phyloP scores from a whole-genome alignment of 208 protist genomes.

The Crithidia brevicula region DNA sequence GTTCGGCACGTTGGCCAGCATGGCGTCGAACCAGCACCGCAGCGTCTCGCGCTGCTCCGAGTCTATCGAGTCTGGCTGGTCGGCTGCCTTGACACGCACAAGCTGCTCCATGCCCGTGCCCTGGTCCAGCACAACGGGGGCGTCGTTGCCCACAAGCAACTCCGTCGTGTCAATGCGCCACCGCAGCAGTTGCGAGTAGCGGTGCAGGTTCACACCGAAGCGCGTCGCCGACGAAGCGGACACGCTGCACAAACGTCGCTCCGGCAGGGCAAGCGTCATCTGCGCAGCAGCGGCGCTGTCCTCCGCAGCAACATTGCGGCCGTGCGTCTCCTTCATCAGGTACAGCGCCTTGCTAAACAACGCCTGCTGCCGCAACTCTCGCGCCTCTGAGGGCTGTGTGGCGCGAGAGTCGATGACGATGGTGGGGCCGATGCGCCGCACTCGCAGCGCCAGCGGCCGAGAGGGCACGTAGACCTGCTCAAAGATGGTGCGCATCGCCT shows the following conservation, averaged over 20 bases:
- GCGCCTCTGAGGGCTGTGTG: slow-evolving; percentile 41
- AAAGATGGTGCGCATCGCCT: slow-evolving; percentile 76
- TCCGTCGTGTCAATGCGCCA: slow-evolving; percentile 79
- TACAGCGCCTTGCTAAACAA: slow-evolving; percentile 84
- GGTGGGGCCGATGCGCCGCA: slow-evolving; percentile 67
- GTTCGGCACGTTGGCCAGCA: slow-evolving; percentile 77
- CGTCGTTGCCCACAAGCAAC: slow-evolving; percentile 83
- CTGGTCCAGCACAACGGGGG: slow-evolving; percentile 70
- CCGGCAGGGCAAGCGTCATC: slow-evolving; percentile 24
- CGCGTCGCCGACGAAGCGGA: slow-evolving; percentile 17
- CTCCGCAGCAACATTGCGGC: slow-evolving; percentile 4
- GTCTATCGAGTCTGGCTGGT: slow-evolving; percentile 16
- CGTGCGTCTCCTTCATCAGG: slow-evolving; percentile 54
- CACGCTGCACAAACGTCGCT: slow-evolving; percentile 26
- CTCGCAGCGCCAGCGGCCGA: slow-evolving; percentile 61
- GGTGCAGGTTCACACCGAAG: slow-evolving; percentile 30
- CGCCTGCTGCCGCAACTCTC: slow-evolving; percentile 59
- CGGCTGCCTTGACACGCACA: slow-evolving; percentile 53
- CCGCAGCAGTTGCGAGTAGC: slow-evolving; percentile 71
- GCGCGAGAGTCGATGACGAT: slow-evolving; percentile 67
- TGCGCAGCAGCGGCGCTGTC: slow-evolving; percentile 1
- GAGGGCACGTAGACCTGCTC: slow-evolving; percentile 56
- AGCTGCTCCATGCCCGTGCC: slow-evolving; percentile 74
- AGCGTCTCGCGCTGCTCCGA: slow-evolving; percentile 62
- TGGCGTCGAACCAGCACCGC: slow-evolving; percentile 84